phyloP scores from a whole-genome alignment of 2,329 filamentous ascomycete species.

The Thielaviopsis ethacetica region DNA sequence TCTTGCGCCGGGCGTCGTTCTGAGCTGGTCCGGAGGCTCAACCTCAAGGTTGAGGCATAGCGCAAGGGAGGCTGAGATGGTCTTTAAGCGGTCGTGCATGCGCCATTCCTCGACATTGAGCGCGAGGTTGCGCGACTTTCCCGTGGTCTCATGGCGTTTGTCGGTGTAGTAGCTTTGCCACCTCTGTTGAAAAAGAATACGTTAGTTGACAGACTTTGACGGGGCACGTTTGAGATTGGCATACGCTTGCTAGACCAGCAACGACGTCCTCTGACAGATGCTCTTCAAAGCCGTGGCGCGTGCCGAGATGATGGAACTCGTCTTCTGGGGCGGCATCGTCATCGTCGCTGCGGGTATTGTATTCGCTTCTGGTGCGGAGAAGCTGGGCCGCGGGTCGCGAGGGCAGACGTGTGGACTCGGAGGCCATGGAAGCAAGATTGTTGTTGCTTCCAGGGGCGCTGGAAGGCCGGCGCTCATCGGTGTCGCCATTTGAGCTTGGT shows the following conservation, averaged over 20 bases:
- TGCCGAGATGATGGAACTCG: slow-evolving; percentile 36
- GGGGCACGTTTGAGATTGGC: slow-evolving; percentile 19
- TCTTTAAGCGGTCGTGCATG: slow-evolving; percentile 92
- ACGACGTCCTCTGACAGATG: slow-evolving; percentile 84
- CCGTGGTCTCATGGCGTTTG: slow-evolving; percentile 90
- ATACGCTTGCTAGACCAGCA: slow-evolving; percentile 63
- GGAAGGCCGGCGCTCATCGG: slow-evolving; percentile 25
- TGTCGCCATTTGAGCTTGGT: neutral
- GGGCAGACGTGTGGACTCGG: slow-evolving; percentile 21
- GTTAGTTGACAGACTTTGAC: slow-evolving; percentile 4
- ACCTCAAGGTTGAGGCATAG: slow-evolving; percentile 96
- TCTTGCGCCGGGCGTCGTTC: slow-evolving; percentile 83
- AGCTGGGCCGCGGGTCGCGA: slow-evolving; percentile 32
- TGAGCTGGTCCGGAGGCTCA: slow-evolving; percentile 90
- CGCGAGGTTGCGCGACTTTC: slow-evolving; percentile 56
- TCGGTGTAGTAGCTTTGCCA: slow-evolving; percentile 99
- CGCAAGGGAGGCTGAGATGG: slow-evolving; percentile 83
- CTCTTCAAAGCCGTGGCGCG: slow-evolving; percentile 79
- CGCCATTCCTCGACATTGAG: slow-evolving; percentile 80
- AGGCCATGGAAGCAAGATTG: slow-evolving; percentile 16
- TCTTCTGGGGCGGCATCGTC: slow-evolving; percentile 28
- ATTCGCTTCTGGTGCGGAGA: slow-evolving; percentile 41
- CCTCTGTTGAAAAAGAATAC: slow-evolving; percentile 37
- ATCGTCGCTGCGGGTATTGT: slow-evolving; percentile 25
- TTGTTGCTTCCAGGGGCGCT: slow-evolving; percentile 30